Evolutionary conservation across 1,284 basidiomycete species (phyloP), one percentile per base, ranked within the genome.

Genomic region (Malassezia restricta): DNA sequence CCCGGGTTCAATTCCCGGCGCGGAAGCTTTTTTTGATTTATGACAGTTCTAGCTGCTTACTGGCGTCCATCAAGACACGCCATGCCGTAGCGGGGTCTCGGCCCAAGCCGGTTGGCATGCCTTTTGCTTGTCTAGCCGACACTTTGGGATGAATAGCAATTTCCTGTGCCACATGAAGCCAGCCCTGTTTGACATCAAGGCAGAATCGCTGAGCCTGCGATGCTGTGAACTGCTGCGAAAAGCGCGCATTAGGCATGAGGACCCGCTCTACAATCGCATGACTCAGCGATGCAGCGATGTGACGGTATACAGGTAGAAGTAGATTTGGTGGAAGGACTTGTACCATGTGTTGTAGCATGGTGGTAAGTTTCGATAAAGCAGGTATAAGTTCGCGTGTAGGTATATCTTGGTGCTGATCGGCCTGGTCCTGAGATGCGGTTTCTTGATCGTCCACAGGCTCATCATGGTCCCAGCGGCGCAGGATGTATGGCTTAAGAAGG

Each of bases 311-410:
- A 8, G 62, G 61, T 0, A 65, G 42, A 29, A 58, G 42, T 15
- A 54, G 54, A 11, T 45, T 41, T 3, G 58, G 43, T 0, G 64
- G 60, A n/a, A 71, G 52, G 4, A 65, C 51, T 5, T 57, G 49
- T 17, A 59, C 47, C 11, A 71, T 48, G 17, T 69, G 65, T 0
- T 47, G 41, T 8, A 73, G 47, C 32, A 69, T 62, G 5, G 51
- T 55, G 6, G 65, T 61, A 8, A 71, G 63, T n/a, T 62, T 51
- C 1, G 64, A 49, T 8, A 73, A 49, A 0, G 61, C 49, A 0
- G 70, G 61, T 9, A 73, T 47, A 8, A 73, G 59, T 3, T 60
- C 47, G 2, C 58, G 59, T 3, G 62, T 64, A 4, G 68, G 68
- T 5, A 59, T 47, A 43, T 38, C 39, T 3, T 40, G 39, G 39